Conservation (phyloP, 768 basidiomycete genomes). For the Psilocybe tampanensis region DNA sequence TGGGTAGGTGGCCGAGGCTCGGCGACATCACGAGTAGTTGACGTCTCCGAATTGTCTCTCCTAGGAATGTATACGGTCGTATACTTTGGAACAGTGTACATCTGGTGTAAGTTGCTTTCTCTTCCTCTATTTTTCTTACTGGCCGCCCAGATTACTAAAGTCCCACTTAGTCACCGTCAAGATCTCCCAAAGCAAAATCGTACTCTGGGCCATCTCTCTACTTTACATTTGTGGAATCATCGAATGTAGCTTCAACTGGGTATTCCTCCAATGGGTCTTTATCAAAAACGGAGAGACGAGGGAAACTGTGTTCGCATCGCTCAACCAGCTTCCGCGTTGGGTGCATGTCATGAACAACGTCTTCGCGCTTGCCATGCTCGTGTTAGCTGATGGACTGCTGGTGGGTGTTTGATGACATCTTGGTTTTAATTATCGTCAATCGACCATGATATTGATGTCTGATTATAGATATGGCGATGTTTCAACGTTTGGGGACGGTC, state of each 20-base stretch:
- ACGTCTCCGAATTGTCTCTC: background rate
- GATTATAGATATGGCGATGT: background rate
- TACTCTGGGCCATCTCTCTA: background rate
- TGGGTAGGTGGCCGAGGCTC: constrained; percentile 3
- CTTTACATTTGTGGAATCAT: background rate
- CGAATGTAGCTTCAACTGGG: background rate
- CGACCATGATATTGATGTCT: background rate
- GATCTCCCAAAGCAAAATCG: background rate
- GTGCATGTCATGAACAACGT: background rate
- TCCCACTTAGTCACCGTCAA: background rate
- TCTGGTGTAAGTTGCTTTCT: background rate
- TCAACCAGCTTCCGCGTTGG: background rate
- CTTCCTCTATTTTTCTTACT: background rate
- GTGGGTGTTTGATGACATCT: background rate
- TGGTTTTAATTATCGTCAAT: background rate
- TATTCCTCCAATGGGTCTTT: background rate
- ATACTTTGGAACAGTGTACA: background rate
- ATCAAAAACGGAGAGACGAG: background rate
- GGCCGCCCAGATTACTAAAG: background rate
- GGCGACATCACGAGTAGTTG: too few species aligned
- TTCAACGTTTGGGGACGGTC: background rate
- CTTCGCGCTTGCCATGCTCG: background rate
- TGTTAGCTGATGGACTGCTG: background rate
- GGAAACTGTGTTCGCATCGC: background rate
- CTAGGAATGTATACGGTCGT: background rate